Conservation (phyloP, 495 filamentous ascomycete species). For the Rostrohypoxylon terebratum region DNA sequence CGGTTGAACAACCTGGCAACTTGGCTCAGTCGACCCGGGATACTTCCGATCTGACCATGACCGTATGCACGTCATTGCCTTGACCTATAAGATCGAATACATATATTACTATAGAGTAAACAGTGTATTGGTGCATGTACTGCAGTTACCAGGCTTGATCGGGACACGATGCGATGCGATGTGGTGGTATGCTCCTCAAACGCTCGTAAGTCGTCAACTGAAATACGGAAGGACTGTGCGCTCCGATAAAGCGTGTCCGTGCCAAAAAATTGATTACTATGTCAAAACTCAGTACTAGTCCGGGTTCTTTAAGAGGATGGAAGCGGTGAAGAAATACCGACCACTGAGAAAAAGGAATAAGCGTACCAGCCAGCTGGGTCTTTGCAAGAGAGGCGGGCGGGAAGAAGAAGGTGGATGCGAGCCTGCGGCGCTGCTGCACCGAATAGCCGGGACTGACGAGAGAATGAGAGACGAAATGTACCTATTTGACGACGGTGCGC, state of each 20-base stretch:
- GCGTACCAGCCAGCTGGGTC: constrained; percentile 43
- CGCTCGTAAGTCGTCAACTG: constrained; percentile 12
- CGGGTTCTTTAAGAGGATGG: constrained; percentile 26
- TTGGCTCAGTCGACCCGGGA: constrained; percentile 42
- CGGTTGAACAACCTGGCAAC: constrained; percentile 33
- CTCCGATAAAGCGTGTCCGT: constrained; percentile 25
- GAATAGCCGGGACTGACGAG: constrained; percentile 47
- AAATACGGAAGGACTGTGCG: constrained; percentile 22
- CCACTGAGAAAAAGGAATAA: constrained; percentile 31
- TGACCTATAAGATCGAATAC: constrained; percentile 30
- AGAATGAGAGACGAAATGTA: constrained; percentile 25
- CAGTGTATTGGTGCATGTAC: constrained; percentile 27
- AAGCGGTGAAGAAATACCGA: constrained; percentile 34
- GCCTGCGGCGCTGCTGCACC: constrained; percentile 46
- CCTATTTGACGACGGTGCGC: constrained; percentile 32
- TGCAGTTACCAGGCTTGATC: constrained; percentile 26
- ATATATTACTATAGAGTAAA: constrained; percentile 42
- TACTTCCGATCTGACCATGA: constrained; percentile 45
- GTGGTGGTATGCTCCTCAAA: constrained; percentile 18
- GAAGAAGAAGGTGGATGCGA: constrained; percentile 41
- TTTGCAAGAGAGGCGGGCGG: constrained; percentile 27
- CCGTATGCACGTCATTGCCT: constrained; percentile 44
- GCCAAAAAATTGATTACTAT: constrained; percentile 27
- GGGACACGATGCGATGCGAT: background rate
- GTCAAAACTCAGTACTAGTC: constrained; percentile 27